Evolutionary conservation across 495 filamentous ascomycete species (phyloP).

Genomic region (Xylaria venustula): DNA sequence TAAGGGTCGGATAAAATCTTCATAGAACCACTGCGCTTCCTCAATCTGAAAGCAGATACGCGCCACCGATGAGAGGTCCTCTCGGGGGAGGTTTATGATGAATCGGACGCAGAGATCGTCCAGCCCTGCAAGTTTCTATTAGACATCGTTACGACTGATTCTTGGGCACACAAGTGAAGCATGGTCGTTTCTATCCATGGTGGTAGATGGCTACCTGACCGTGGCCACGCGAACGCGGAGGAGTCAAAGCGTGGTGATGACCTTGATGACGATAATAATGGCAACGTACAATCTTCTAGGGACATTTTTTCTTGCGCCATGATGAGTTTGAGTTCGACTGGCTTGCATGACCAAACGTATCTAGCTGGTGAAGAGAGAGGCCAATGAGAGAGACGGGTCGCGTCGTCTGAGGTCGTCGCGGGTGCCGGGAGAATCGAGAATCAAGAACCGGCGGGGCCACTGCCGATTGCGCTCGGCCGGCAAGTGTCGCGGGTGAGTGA

Average conservation of each 20-base stretch:
- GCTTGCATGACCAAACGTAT: slow-evolving; percentile 45
- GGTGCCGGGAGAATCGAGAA: slow-evolving; percentile 4
- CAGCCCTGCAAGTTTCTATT: slow-evolving; percentile 61
- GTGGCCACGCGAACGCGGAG: neutral
- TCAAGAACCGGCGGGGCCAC: slow-evolving; percentile 5
- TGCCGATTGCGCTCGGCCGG: slow-evolving; percentile 17
- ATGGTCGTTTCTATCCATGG: neutral
- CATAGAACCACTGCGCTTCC: slow-evolving; percentile 99
- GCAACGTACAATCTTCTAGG: slow-evolving; percentile 79
- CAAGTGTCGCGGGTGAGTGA: neutral
- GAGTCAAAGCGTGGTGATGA: too few relatives aligned
- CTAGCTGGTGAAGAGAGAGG: neutral
- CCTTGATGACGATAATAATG: too few relatives aligned
- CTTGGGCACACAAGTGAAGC: too few relatives aligned
- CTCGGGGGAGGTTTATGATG: slow-evolving; percentile 89
- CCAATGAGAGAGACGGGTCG: neutral
- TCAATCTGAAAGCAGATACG: slow-evolving; percentile 98
- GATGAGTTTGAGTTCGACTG: slow-evolving; percentile 44
- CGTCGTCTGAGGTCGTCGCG: slow-evolving; percentile 7
- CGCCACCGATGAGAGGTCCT: slow-evolving; percentile 84
- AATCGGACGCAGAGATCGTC: slow-evolving; percentile 95
- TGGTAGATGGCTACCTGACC: neutral
- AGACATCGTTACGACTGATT: slow-evolving; percentile 18
- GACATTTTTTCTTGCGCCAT: slow-evolving; percentile 81
- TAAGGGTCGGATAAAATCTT: slow-evolving; percentile 93